Percentiles rank a stretch among this genome's conserved stretches.
phyloP scores from a whole-genome alignment of 2,329 filamentous ascomycete species.

The Alternaria triticina region DNA sequence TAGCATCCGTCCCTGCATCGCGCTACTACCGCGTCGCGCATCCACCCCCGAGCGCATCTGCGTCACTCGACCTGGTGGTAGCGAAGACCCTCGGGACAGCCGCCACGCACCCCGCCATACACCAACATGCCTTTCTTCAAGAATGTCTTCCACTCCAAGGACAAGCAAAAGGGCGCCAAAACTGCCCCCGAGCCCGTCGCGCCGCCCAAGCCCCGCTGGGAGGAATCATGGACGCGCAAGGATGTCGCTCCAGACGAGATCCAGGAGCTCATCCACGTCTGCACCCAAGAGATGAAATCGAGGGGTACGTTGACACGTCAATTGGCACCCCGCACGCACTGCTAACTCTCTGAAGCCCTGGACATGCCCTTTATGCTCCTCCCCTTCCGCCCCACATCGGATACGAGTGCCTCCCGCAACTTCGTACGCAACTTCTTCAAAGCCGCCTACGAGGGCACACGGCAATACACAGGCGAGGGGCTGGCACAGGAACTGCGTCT shows the following conservation, averaged over 20 bases:
- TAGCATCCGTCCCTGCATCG: slow-evolving; percentile 23
- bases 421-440: slow-evolving; percentile 95
- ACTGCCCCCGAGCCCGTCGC: slow-evolving; percentile 34
- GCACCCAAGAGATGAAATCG: slow-evolving; percentile 89
- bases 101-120: slow-evolving; percentile 25
- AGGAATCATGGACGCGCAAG: slow-evolving; percentile 84
- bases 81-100: slow-evolving; percentile 20
- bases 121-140: slow-evolving; percentile 48
- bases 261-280: slow-evolving; percentile 81
- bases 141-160: slow-evolving; percentile 48
- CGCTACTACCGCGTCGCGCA: slow-evolving; percentile 19
- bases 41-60: slow-evolving; percentile 11
- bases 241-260: slow-evolving; percentile 89
- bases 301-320: slow-evolving; percentile 68
- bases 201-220: slow-evolving; percentile 78
- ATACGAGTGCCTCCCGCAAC: slow-evolving; percentile 87
- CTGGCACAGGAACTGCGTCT: slow-evolving; percentile 87
- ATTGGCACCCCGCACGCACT: background rate
- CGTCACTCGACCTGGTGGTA: slow-evolving; percentile 20
- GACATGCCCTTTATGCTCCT: slow-evolving; percentile 91
- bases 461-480: slow-evolving; percentile 67
- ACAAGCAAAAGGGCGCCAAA: slow-evolving; percentile 40
- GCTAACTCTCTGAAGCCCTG: slow-evolving; percentile 65
- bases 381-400: slow-evolving; percentile 90
- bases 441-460: slow-evolving; percentile 64